phyloP scores from a whole-genome alignment of 306 rosid genomes.

The Gleditsia sinensis region DNA sequence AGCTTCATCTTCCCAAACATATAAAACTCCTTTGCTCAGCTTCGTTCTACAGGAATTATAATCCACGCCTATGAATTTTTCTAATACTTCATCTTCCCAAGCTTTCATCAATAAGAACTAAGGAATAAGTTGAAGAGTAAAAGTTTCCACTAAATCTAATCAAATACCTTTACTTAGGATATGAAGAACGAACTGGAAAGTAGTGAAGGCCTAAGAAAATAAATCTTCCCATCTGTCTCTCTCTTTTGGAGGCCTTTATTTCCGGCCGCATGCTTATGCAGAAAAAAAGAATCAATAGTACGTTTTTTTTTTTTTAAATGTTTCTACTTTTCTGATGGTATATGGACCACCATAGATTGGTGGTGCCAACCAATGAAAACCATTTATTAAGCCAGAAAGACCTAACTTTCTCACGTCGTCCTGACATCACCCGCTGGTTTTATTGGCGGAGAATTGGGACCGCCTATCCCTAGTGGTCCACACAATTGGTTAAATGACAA shows the following conservation, averaged over 20 bases:
- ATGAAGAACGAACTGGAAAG: background rate
- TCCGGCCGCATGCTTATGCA: background rate
- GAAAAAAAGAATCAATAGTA: background rate
- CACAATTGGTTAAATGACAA: background rate
- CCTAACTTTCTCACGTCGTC: background rate
- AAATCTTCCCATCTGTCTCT: background rate
- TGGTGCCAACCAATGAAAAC: conserved; percentile 26
- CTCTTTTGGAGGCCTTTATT: background rate
- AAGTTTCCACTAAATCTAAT: background rate
- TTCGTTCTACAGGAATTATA: background rate
- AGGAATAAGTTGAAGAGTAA: background rate
- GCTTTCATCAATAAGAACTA: background rate
- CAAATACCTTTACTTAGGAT: background rate
- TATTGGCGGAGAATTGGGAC: conserved; percentile 22
- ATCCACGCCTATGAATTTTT: background rate
- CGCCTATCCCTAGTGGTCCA: conserved; percentile 32
- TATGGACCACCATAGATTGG: conserved; percentile 15
- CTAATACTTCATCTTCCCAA: background rate
- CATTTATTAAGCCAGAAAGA: conserved; percentile 18
- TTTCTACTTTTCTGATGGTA: conserved; percentile 19
- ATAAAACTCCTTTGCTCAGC: background rate
- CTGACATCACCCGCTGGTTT: conserved; percentile 24
- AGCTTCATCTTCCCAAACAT: no score
- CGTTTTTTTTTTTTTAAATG: background rate
- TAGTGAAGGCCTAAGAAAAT: background rate